phyloP scores from a whole-genome alignment of 2,329 filamentous ascomycete genomes.

The Dactylonectria estremocensis region DNA sequence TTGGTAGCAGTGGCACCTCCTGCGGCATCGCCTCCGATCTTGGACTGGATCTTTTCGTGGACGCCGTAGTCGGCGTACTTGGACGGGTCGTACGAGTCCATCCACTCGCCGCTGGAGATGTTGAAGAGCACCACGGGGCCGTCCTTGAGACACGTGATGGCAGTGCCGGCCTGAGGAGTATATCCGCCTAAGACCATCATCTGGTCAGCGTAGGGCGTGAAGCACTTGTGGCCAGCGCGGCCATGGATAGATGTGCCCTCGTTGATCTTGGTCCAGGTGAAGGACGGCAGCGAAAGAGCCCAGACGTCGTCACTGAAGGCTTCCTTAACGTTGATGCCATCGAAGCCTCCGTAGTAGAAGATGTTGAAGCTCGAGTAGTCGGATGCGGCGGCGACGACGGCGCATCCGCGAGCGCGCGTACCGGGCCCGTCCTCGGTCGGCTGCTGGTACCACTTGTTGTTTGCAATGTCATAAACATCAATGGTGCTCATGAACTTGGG shows the following conservation, averaged over 20 bases:
- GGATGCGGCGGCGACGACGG: conserved; percentile 79
- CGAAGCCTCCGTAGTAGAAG: conserved; percentile 87
- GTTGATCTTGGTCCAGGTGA: conserved; percentile 78
- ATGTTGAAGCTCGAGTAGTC: conserved; percentile 85
- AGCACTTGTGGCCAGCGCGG: conserved; percentile 82
- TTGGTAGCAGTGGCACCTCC: conserved; percentile 80
- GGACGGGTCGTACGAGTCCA: conserved; percentile 77
- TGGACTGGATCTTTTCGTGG: conserved; percentile 72
- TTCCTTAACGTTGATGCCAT: conserved; percentile 60
- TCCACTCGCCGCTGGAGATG: conserved; percentile 78
- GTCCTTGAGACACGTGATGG: conserved; percentile 64
- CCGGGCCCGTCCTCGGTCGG: conserved; percentile 73
- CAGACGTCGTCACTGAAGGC: conserved; percentile 78
- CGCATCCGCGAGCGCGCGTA: conserved; percentile 77
- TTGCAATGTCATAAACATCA: conserved; percentile 83
- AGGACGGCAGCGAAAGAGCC: conserved; percentile 85
- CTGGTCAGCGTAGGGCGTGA: conserved; percentile 82
- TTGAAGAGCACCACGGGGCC: conserved; percentile 78
- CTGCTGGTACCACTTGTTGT: conserved; percentile 78
- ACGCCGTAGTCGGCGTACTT: conserved; percentile 78
- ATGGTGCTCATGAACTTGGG: conserved; percentile 80
- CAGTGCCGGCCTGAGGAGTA: conserved; percentile 49
- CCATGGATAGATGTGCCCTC: conserved; percentile 66
- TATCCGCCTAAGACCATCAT: conserved; percentile 86
- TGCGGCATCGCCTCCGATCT: conserved; percentile 76